phyloP scores from a whole-genome alignment of 805 yeast species.

The Saccharomycopsis microspora region DNA sequence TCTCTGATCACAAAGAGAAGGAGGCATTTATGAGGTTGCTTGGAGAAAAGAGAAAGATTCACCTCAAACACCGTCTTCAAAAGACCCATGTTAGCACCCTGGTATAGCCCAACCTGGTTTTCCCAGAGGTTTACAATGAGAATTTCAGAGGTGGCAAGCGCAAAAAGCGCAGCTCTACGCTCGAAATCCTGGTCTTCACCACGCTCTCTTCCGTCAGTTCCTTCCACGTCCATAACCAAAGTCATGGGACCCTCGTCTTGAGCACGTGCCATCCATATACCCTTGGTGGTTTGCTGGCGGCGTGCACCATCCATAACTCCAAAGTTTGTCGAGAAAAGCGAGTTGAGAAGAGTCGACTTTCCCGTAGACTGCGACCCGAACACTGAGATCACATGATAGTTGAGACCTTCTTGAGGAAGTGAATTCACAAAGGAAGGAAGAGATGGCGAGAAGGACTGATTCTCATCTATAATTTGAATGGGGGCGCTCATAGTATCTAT shows the following conservation, averaged over 20 bases:
- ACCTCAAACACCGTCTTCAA: conserved; percentile 95
- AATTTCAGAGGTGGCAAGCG: conserved; percentile 83
- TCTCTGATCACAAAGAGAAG: conserved; percentile 86
- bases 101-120: conserved; percentile 91
- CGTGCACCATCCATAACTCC: conserved; percentile 85
- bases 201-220: conserved; percentile 90
- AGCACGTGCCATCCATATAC: conserved; percentile 66
- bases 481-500: conserved; percentile 17
- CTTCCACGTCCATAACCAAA: conserved; percentile 94
- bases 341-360: conserved; percentile 83
- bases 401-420: conserved; percentile 39
- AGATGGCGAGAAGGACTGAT: conserved; percentile 31
- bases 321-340: conserved; percentile 74
- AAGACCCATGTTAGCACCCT: conserved; percentile 95
- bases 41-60: conserved; percentile 74
- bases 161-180: conserved; percentile 91
- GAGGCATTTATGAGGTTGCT: conserved; percentile 48
- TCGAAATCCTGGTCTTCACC: conserved; percentile 99
- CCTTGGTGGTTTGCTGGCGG: conserved; percentile 87
- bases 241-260: conserved; percentile 24
- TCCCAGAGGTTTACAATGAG: conserved; percentile 94
- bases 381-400: conserved; percentile 86
- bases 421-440: conserved; percentile 26
- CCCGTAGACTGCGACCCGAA: conserved; percentile 98
- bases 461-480: conserved; percentile 43